Evolutionary conservation across 768 basidiomycete genomes (phyloP).

Genomic region (Rhodotorula diobovata): DNA sequence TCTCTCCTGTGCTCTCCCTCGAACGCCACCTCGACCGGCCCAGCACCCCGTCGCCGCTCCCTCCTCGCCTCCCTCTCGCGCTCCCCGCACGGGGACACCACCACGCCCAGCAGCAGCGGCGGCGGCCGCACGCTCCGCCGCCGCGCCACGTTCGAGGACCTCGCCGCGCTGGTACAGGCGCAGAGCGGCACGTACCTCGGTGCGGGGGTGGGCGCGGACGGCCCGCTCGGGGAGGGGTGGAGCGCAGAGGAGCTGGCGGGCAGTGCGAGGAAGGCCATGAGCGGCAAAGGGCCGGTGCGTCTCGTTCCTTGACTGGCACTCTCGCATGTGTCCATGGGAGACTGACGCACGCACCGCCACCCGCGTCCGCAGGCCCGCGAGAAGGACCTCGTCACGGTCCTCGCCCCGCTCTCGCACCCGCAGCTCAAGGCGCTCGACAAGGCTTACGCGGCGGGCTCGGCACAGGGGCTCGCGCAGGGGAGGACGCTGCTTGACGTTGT

Average conservation of each 20-base stretch:
- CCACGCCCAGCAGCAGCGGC: too few species aligned
- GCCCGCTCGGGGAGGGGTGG: conserved; percentile 21
- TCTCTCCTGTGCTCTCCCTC: neutral
- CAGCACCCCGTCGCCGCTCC: conserved; percentile 3
- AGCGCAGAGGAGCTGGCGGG: conserved; percentile 2
- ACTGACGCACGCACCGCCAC: too few species aligned
- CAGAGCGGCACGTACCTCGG: conserved; percentile 29
- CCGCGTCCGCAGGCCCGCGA: conserved; percentile 16
- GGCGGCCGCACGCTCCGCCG: neutral
- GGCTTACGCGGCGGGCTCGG: conserved; percentile 1
- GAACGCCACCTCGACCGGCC: neutral
- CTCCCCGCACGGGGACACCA: neutral
- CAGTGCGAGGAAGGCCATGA: neutral
- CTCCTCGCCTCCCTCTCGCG: conserved; percentile 16
- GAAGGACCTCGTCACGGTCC: conserved; percentile 3
- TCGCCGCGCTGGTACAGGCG: conserved; percentile 2
- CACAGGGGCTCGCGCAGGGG: neutral
- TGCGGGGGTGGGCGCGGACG: conserved; percentile 6
- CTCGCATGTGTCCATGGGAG: neutral
- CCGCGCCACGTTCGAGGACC: conserved; percentile 19
- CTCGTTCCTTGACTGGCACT: neutral
- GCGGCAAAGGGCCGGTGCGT: conserved; percentile 14
- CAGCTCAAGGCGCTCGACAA: conserved; percentile 28
- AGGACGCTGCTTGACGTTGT: conserved; percentile 16
- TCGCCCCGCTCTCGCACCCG: conserved; percentile 15